Evolutionary conservation across 2,329 filamentous ascomycete genomes (phyloP), one percentile per base, ranked within the genome.

Genomic region (Penicillium hordei): DNA sequence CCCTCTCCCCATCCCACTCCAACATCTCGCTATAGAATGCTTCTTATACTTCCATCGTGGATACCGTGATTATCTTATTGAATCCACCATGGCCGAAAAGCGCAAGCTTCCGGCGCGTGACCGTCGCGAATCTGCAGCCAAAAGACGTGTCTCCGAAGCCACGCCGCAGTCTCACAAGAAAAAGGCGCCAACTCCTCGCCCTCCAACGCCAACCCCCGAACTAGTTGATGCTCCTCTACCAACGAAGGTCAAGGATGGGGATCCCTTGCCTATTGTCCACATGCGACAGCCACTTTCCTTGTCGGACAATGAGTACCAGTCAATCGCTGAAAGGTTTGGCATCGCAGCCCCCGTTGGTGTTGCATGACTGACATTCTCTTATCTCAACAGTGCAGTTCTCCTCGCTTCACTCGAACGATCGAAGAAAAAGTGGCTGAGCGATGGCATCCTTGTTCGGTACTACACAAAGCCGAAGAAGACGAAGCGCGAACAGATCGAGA

Each of bases 391-490:
- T 70, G 82, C 81, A 58, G 81, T 87, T 27, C 76, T 87, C 49
- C 75, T 81, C 43, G 76, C 81, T 23, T 84, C 85, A 4, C 73
- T 88, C 5, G 80, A 85, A 65, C 79, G 81, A 59, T 87, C 85
- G 44, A 82, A 84, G 51, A 79, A 81, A 63, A 81, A 79, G 71
- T 86, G 83, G 83, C 74, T 83, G 0, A 78, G 73, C 52, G 76
- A 81, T 59, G 81, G 81, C 29, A 75, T 85, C 10, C 79, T 86
- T 57, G 78, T 83, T 57, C 78, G 80, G 62, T 85, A 84, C 68
- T 86, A 82, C 79, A 79, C 79, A 25, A 85, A 85, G 67, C 82
- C 83, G 7, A 80, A 82, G 58, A 82, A 81, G 62, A 82, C 81
- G 23, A 84, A 83, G 67, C 75, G 77, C 42, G 77, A 81, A 51